Evolutionary conservation across 2,329 filamentous ascomycete genomes (phyloP).

Genomic region (Sporothrix schenckii): DNA sequence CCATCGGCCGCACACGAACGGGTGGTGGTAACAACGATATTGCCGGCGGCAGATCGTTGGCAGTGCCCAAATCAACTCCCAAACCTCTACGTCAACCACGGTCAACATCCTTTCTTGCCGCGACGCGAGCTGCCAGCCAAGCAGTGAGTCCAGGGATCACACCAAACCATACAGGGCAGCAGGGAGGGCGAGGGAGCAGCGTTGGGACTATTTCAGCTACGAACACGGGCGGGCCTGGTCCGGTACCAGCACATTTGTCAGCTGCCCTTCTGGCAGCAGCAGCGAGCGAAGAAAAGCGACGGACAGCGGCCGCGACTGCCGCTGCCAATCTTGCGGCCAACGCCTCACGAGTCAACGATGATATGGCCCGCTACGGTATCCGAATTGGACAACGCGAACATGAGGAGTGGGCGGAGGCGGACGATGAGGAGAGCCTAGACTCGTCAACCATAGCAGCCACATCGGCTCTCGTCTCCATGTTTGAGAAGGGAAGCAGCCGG

Average conservation of each 20-base stretch:
- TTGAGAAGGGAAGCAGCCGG: slow-evolving; percentile 55
- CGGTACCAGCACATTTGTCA: slow-evolving; percentile 22
- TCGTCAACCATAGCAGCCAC: slow-evolving; percentile 64
- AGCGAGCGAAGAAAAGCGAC: slow-evolving; percentile 19
- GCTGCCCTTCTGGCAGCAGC: slow-evolving; percentile 30
- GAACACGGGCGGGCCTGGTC: background rate
- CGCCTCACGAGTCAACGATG: background rate
- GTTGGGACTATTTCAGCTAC: background rate
- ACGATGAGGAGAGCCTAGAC: slow-evolving; percentile 44
- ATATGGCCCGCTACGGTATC: slow-evolving; percentile 17
- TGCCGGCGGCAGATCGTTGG: background rate
- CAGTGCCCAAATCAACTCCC: background rate
- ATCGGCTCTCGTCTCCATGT: slow-evolving; percentile 67
- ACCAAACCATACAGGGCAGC: slow-evolving; percentile 45
- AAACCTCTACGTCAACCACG: slow-evolving; percentile 39
- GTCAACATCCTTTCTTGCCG: slow-evolving; percentile 62
- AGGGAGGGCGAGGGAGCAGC: slow-evolving; percentile 31
- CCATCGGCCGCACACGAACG: background rate
- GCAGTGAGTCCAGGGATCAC: slow-evolving; percentile 42
- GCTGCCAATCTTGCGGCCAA: slow-evolving; percentile 20
- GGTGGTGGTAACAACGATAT: background rate
- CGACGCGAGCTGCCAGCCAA: slow-evolving; percentile 63
- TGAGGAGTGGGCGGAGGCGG: background rate
- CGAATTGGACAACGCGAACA: background rate
- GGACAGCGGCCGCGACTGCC: background rate